Base-by-base conservation (phyloP, 2,329 filamentous ascomycete genomes). In the Ophiostoma populinum region DNA sequence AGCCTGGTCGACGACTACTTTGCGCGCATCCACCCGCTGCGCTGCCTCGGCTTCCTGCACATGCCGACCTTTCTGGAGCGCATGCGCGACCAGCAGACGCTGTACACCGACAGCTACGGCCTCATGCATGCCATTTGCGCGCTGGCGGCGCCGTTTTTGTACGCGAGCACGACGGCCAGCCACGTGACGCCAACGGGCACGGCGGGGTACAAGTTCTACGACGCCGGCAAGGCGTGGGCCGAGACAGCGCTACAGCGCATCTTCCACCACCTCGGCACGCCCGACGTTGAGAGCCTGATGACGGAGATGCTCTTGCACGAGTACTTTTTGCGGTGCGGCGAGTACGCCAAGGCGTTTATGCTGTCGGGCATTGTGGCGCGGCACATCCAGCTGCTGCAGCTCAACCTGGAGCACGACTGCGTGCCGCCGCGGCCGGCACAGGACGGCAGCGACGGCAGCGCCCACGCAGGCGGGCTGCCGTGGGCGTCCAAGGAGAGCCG, bases 31-130 rank as follows among this genome's bases (percentile, higher is more conserved):
- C 44, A 48, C 26, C 36, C 38, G n/a, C 34, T 47, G 7, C 42
- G 45, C 10, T 48, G 36, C 21, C 38, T 48, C 19, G 44, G 42
- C n/a, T 48, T 48, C 16, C 29, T 48, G 27, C 46, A 48, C 34
- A 46, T 39, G 37, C 40, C 43, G 4, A 40, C 41, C 5, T 45
- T 47, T 11, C 28, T 44, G 25, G 40, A 42, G 30, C 39, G 44
- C 6, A 29, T 48, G 8, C 37, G 41, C 27, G 35, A 38, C 9
- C 28, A 30, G 7, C 18, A 20, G 12, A 15, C 31, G 2, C 18
- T 36, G 6, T 34, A 38, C 13, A 27, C 19, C 28, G 36, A 41
- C 31, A 26, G 24, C 7, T 36, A 30, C 13, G 39, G 39, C 8
- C 36, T 41, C 9, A 32, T 41, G 6, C 36, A 41, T 9, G 39